A percentile compares a stretch with the other conserved stretches of the same genome.
These are phyloP conservation scores for Mycena epipterygia DNA, from an alignment of 768 basidiomycete genomes.

Conservation along the genomic window DNA sequence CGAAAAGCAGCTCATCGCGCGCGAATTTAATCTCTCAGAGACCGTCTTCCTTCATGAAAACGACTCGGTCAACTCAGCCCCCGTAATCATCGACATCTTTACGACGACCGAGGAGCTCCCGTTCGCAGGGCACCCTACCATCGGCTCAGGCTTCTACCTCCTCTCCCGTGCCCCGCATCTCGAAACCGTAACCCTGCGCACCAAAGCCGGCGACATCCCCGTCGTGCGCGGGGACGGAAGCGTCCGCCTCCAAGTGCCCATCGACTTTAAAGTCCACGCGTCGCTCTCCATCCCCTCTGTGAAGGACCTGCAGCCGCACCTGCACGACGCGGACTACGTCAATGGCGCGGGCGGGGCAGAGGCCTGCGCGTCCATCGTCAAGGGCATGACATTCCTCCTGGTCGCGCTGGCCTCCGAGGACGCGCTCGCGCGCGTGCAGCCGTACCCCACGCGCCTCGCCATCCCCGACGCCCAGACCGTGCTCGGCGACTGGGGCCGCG, in stretches of 20 bases:
- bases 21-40: slow-evolving; percentile 65
- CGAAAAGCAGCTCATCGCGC: slow-evolving; percentile 59
- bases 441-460: slow-evolving; percentile 40
- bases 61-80: slow-evolving; percentile 26
- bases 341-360: slow-evolving; percentile 52
- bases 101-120: slow-evolving; percentile 55
- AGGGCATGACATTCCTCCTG: slow-evolving; percentile 61
- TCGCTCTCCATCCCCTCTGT: slow-evolving; percentile 41
- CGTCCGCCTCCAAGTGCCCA: slow-evolving; percentile 54
- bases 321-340: slow-evolving; percentile 50
- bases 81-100: slow-evolving; percentile 57
- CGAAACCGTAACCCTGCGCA: slow-evolving; percentile 48
- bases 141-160: slow-evolving; percentile 59
- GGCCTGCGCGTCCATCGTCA: slow-evolving; percentile 58
- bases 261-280: slow-evolving; percentile 57
- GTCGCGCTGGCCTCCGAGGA: slow-evolving; percentile 54
- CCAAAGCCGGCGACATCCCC: slow-evolving; percentile 59
- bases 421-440: slow-evolving; percentile 50
- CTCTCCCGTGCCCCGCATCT: slow-evolving; percentile 41
- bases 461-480: slow-evolving; percentile 34
- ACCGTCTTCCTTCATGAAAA: slow-evolving; percentile 60
- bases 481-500: slow-evolving; percentile 55
- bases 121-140: slow-evolving; percentile 61
- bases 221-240: slow-evolving; percentile 44
- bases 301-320: slow-evolving; percentile 46